phyloP scores from a whole-genome alignment of 352 stramenopile species.

The Paralagenidium karlingii region DNA sequence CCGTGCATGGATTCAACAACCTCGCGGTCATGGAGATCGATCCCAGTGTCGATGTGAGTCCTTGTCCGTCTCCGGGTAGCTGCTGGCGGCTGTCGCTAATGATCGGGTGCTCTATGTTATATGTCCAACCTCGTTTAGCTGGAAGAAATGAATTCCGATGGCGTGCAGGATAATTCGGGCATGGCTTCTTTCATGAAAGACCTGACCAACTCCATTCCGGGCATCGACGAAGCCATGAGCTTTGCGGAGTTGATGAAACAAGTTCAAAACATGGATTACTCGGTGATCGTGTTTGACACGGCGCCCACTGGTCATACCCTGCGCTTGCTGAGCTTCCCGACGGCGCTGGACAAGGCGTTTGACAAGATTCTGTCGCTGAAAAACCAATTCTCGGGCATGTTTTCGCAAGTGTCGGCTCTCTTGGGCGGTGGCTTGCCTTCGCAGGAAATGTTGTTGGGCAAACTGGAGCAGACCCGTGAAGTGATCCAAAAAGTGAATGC shows the following conservation, averaged over 20 bases:
- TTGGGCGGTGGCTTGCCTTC: conserved; percentile 61
- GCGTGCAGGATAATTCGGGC: conserved; percentile 75
- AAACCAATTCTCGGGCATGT: conserved; percentile 82
- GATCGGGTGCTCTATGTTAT: neutral
- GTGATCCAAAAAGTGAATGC: conserved; percentile 99
- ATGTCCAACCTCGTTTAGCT: conserved; percentile 17
- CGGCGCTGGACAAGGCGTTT: conserved; percentile 96
- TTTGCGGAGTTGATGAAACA: conserved; percentile 99
- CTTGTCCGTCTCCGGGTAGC: neutral
- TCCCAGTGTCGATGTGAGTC: conserved; percentile 70
- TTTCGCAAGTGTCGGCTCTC: conserved; percentile 71
- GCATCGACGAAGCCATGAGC: conserved; percentile 98
- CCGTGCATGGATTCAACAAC: conserved; percentile 97
- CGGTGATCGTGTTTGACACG: conserved; percentile 98
- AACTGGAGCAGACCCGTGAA: conserved; percentile 91
- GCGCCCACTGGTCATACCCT: conserved; percentile 97
- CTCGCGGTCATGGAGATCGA: conserved; percentile 99
- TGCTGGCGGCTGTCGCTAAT: neutral
- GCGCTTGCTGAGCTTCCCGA: conserved; percentile 94
- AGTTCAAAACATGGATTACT: conserved; percentile 96
- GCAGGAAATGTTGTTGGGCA: conserved; percentile 92
- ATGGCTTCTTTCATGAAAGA: conserved; percentile 94
- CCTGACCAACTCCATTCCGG: conserved; percentile 95
- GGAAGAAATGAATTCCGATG: conserved; percentile 72
- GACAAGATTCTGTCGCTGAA: conserved; percentile 98